Percentiles rank a stretch among this genome's conserved stretches.
phyloP scores from a whole-genome alignment of 768 basidiomycete species.

The Boletus vinaceobasis region DNA sequence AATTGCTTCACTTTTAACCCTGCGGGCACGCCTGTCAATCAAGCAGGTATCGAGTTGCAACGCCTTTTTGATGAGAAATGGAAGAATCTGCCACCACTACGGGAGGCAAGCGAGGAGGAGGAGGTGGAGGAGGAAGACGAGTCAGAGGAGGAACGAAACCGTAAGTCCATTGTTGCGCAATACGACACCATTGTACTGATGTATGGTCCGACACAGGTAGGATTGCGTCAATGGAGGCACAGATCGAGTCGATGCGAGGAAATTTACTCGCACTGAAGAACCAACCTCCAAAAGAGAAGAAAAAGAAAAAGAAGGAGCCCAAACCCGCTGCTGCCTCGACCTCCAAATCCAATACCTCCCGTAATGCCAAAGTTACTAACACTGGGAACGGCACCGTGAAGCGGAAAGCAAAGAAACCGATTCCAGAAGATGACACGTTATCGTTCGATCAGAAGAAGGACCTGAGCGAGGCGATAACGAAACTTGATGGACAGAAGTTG shows the following conservation, averaged over 20 bases:
- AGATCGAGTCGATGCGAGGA: slow-evolving; percentile 74
- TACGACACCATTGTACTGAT: slow-evolving; percentile 3
- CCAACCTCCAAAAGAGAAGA: slow-evolving; percentile 58
- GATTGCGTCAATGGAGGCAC: slow-evolving; percentile 74
- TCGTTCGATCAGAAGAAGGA: slow-evolving; percentile 99
- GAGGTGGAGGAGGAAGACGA: slow-evolving; percentile 64
- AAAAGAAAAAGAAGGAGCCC: slow-evolving; percentile 67
- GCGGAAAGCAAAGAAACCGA: slow-evolving; percentile 60
- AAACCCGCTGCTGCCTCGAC: slow-evolving; percentile 57
- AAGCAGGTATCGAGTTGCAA: slow-evolving; percentile 82
- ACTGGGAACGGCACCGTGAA: slow-evolving; percentile 46
- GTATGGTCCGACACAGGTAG: slow-evolving; percentile 45
- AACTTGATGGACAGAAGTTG: slow-evolving; percentile 77
- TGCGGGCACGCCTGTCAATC: slow-evolving; percentile 78
- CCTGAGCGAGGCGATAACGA: slow-evolving; percentile 88
- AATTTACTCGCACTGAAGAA: slow-evolving; percentile 64
- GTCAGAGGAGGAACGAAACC: slow-evolving; percentile 63
- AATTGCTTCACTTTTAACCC: slow-evolving; percentile 96
- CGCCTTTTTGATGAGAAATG: slow-evolving; percentile 91
- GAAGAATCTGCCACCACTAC: slow-evolving; percentile 67
- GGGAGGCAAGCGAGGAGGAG: slow-evolving; percentile 53
- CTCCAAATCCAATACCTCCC: slow-evolving; percentile 53
- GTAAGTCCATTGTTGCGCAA: slow-evolving; percentile 39
- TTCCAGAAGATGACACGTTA: slow-evolving; percentile 76
- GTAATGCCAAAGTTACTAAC: slow-evolving; percentile 42